Evolutionary conservation across 2,329 filamentous ascomycete species (phyloP).

Genomic region (Domatiomyces catenatus): DNA sequence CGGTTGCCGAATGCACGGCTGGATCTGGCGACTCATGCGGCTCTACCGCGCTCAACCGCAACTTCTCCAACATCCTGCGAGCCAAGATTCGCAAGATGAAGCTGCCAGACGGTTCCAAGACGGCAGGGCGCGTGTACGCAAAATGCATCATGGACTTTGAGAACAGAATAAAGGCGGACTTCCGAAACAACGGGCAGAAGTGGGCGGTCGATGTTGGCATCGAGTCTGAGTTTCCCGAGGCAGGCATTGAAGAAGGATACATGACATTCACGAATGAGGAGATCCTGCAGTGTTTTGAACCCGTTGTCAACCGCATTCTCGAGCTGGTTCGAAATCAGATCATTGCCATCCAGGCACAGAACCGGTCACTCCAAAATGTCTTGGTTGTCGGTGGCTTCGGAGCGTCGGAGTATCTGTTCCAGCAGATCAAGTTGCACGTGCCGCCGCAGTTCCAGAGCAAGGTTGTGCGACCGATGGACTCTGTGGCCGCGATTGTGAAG

Average conservation of each 20-base stretch:
- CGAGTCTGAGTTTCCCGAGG: conserved; percentile 93
- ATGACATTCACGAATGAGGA: conserved; percentile 99
- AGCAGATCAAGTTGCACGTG: conserved; percentile 97
- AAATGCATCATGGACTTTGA: conserved; percentile 99
- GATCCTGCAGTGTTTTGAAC: conserved; percentile 96
- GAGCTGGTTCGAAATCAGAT: conserved; percentile 96
- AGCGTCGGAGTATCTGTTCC: conserved; percentile 96
- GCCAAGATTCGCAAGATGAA: conserved; percentile 99
- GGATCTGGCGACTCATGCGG: conserved; percentile 95
- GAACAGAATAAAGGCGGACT: conserved; percentile 98
- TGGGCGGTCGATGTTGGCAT: conserved; percentile 99
- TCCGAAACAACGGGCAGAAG: conserved; percentile 97
- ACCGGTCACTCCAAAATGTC: conserved; percentile 84
- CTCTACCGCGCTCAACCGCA: conserved; percentile 93
- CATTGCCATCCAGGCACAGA: conserved; percentile 96
- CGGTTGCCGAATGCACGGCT: conserved; percentile 90
- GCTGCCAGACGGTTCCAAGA: conserved; percentile 88
- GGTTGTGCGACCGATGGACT: conserved; percentile 97
- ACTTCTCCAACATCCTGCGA: conserved; percentile 93
- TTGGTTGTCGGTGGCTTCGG: conserved; percentile 95
- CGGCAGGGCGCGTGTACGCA: conserved; percentile 92
- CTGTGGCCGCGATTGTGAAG: conserved; percentile 95
- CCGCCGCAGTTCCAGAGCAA: conserved; percentile 97
- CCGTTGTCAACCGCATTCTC: conserved; percentile 90
- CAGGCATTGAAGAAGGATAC: conserved; percentile 95